A percentile compares a stretch with the other conserved stretches of the same genome.
Evolutionary conservation across 768 basidiomycete species (phyloP).

Genomic region (Leccinum uliginosum): DNA sequence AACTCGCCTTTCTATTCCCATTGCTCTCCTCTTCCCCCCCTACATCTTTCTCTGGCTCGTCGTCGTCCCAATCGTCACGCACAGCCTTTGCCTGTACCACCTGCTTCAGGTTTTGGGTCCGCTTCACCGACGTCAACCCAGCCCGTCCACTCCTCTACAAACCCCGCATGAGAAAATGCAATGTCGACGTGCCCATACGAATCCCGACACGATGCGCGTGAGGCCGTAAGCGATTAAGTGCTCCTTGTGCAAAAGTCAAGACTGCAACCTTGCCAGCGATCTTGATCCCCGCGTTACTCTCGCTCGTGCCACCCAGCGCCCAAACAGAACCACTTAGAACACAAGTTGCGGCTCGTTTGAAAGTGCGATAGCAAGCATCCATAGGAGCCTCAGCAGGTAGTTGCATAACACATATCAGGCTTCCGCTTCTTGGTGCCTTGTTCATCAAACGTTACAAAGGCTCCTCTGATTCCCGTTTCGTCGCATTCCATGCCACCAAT

Average conservation of each 20-base stretch:
- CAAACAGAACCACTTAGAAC: too few species aligned
- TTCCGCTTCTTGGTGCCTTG: conserved; percentile 34
- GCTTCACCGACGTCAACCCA: neutral
- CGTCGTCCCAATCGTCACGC: conserved; percentile 62
- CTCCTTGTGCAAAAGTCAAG: neutral
- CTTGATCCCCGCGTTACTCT: conserved; percentile 16
- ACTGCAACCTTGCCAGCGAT: conserved; percentile 6
- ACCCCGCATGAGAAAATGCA: neutral
- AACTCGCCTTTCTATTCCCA: neutral
- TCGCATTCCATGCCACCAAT: conserved; percentile 47
- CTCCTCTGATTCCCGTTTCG: conserved; percentile 29
- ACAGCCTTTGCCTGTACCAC: conserved; percentile 6
- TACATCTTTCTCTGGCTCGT: neutral
- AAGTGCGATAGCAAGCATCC: conserved; percentile 69
- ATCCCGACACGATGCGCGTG: neutral
- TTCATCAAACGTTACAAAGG: conserved; percentile 46
- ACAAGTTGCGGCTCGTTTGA: conserved; percentile 29
- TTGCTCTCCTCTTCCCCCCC: too few species aligned
- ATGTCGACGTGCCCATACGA: neutral
- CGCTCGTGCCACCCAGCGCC: neutral
- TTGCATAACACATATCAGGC: conserved; percentile 37
- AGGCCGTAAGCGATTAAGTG: conserved; percentile 10
- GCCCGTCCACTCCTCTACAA: conserved; percentile 2
- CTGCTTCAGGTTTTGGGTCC: neutral
- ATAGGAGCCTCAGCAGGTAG: conserved; percentile 60